Evolutionary conservation across 2,329 filamentous ascomycete species (phyloP), one percentile per base, ranked within the genome.

Genomic region (Zymoseptoria crescenta): DNA sequence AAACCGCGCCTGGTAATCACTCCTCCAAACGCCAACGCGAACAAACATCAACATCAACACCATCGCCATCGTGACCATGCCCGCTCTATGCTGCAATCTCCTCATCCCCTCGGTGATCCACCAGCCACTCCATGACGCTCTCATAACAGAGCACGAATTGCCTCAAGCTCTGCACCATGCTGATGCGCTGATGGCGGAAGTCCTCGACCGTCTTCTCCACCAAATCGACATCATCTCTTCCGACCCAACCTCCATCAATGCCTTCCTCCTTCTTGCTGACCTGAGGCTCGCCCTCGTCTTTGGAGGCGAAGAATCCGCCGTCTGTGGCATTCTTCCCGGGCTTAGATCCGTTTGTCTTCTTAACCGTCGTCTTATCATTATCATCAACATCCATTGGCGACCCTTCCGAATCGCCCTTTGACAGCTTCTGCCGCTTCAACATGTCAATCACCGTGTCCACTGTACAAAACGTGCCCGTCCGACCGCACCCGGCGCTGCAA

Each of bases 111-210:
- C 63, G 62, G 65, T 80, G 75, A 66, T 77, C 74, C 9, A 80
- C 79, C 28, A 94, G 74, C 91, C 93, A 99, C 74, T 97, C 93
- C 57, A 95, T 77, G 6, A 97, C 82, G 49, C 89, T 95, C 77
- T 99, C 94, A 73, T 99, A 99, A 74, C 94, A 99, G 35, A 99
- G 83, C 54, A 96, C 93, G 75, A 88, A 97, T 73, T 99, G 94
- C 61, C 90, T 81, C 59, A 97, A 77, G 68, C 88, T 96, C 75
- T 97, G 94, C 50, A 99, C 93, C 92, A 97, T 99, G 74, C 91
- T 96, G 20, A 96, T 76, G 64, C 94, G 80, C 76, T 99, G 94
- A 54, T 82, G 79, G 58, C 94, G 81, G 74, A 99, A 96, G 68
- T 96, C 91, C 67, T 94, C 88, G 1, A 99, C 93, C 0, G 92